Evolutionary conservation across 2,329 filamentous ascomycete genomes (phyloP).

Genomic region (Colletotrichum destructivum): DNA sequence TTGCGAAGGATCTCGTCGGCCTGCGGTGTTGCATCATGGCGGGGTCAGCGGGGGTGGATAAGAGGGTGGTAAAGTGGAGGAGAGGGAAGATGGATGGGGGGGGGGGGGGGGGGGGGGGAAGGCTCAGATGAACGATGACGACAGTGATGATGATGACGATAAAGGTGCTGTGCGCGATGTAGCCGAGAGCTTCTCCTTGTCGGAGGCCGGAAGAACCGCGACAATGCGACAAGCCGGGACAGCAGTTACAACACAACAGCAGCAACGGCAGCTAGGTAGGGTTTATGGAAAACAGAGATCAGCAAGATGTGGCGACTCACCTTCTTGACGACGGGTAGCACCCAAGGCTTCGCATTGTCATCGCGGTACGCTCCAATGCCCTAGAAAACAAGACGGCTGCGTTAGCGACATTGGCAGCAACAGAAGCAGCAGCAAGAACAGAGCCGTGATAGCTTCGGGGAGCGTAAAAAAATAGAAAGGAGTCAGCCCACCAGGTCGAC

Average conservation of each 20-base stretch:
- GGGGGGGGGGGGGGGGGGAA: too few relatives aligned
- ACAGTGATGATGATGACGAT: slow-evolving; percentile 6
- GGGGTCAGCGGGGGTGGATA: slow-evolving; percentile 40
- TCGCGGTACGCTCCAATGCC: slow-evolving; percentile 95
- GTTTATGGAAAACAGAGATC: neutral
- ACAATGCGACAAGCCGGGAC: neutral
- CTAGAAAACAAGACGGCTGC: slow-evolving; percentile 50
- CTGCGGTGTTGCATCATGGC: slow-evolving; percentile 63
- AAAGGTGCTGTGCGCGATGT: slow-evolving; percentile 31
- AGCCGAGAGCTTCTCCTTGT: slow-evolving; percentile 24
- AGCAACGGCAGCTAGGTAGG: neutral
- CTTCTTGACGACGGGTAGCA: slow-evolving; percentile 96
- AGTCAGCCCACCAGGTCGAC: slow-evolving; percentile 83
- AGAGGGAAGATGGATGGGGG: neutral
- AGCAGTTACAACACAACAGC: neutral
- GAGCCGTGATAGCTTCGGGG: slow-evolving; percentile 23
- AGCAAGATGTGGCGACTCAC: slow-evolving; percentile 64
- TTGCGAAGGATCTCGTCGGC: slow-evolving; percentile 91
- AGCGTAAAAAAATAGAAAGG: slow-evolving; percentile 9
- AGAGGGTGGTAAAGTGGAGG: slow-evolving; percentile 17
- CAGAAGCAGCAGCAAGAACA: slow-evolving; percentile 6
- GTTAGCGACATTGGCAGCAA: slow-evolving; percentile 12
- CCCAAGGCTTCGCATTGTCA: slow-evolving; percentile 96
- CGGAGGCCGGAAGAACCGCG: slow-evolving; percentile 4
- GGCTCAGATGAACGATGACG: slow-evolving; percentile 17